Evolutionary conservation across 2,329 filamentous ascomycete species (phyloP).

Genomic region (Aspergillus oerlinghausenensis): DNA sequence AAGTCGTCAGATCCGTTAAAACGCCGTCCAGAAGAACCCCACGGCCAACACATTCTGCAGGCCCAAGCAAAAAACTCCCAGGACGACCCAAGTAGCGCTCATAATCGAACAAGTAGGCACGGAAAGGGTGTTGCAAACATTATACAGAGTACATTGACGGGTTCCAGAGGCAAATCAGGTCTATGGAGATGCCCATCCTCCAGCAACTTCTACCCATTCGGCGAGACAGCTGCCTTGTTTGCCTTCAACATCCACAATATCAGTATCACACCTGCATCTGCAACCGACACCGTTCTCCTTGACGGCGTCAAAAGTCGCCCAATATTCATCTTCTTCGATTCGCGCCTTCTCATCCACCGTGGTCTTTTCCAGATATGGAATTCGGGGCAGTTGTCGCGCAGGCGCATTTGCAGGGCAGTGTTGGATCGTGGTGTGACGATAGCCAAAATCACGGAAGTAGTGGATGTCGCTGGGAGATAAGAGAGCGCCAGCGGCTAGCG

Average conservation of each 20-base stretch:
- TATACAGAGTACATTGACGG: constrained; percentile 25
- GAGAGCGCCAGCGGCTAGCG: constrained; percentile 85
- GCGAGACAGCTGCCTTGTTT: constrained; percentile 93
- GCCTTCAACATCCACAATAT: constrained; percentile 95
- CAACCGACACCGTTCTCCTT: constrained; percentile 97
- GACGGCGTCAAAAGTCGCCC: constrained; percentile 78
- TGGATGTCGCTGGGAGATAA: constrained; percentile 80
- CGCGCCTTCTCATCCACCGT: constrained; percentile 78
- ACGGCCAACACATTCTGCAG: constrained; percentile 29
- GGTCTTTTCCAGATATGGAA: constrained; percentile 76
- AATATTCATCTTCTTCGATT: constrained; percentile 91
- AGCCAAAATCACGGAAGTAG: constrained; percentile 98
- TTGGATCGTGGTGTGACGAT: constrained; percentile 97
- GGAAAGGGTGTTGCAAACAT: constrained; percentile 25
- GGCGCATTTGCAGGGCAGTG: constrained; percentile 97
- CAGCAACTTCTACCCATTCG: constrained; percentile 96
- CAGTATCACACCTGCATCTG: constrained; percentile 92
- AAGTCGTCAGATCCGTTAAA: constrained; percentile 36
- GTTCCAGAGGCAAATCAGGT: constrained; percentile 7
- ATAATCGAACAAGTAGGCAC: constrained; percentile 29
- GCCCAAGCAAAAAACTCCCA: constrained; percentile 31
- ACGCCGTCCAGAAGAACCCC: constrained; percentile 35
- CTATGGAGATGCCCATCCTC: constrained; percentile 73
- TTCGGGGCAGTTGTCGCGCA: constrained; percentile 72
- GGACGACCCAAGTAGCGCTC: constrained; percentile 29